Base-by-base conservation (phyloP, 441 rosid species). In the Adansonia rubrostipa region DNA sequence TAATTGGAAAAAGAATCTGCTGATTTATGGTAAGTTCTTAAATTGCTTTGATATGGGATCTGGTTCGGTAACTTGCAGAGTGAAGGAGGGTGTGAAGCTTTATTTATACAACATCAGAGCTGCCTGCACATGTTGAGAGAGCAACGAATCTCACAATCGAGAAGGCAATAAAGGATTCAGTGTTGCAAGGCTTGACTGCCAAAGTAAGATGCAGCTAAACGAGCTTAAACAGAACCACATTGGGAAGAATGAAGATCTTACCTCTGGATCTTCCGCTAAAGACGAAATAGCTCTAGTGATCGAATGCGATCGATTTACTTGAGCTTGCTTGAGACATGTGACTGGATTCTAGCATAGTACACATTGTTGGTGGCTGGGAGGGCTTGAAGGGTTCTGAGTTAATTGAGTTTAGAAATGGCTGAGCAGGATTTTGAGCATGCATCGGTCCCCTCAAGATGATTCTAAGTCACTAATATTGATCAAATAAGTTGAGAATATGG, bases 11-110 rank as follows among this genome's bases (percentile, higher is more conserved):
- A 28, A 28, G 2, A 28, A 28, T 1, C 2, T 28, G 33, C 33
- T 28, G 33, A 28, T 28, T 28, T 28, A 28, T 2, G 33, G 33
- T 28, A 28, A 28, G 33, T 70, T 95, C 73, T 80, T 93, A 76
- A 86, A 93, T 78, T 95, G 99, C 85, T 92, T 95, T 47, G 99
- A 95, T 83, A 89, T 95, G 98, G 84, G 97, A 74, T 81, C 92
- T 3, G 99, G 98, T 76, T 88, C 97, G 5, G 40, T 87, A 22
- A 94, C 99, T 0, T 95, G 99, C 69, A 74, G 87, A 0, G 97
- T 92, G 58, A 93, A 95, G 87, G 98, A 93, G 81, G 96, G 98
- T 3, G 94, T 92, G 48, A 96, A 92, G 82, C 91, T 96, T 7
- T 96, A 96, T 77, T 86, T 89, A 85, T 87, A 96, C 83, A 96